phyloP scores from a whole-genome alignment of 2,329 filamentous ascomycete genomes.

The Graphilbum fragrans region DNA sequence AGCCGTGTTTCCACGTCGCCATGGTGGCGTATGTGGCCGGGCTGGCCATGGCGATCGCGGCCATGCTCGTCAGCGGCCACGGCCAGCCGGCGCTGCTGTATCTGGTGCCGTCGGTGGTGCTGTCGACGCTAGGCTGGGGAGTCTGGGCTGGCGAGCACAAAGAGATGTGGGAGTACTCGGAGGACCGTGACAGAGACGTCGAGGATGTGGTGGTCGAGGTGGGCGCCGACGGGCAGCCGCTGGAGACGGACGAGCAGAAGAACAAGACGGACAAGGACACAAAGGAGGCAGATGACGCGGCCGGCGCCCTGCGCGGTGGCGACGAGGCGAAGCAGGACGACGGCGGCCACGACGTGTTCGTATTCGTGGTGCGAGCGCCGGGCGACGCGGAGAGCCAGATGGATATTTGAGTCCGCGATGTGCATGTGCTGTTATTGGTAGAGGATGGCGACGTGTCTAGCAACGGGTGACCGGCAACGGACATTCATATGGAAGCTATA shows the following conservation, averaged over 20 bases:
- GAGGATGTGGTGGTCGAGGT: slow-evolving; percentile 43
- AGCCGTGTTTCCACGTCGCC: slow-evolving; percentile 74
- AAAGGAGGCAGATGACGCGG: neutral
- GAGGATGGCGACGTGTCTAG: neutral
- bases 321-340: neutral
- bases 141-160: slow-evolving; percentile 56
- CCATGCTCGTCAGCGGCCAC: slow-evolving; percentile 67
- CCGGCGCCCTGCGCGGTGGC: neutral
- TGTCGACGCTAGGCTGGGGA: slow-evolving; percentile 61
- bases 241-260: slow-evolving; percentile 19
- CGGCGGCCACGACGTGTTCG: slow-evolving; percentile 4
- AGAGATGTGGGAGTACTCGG: slow-evolving; percentile 72
- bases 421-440: neutral
- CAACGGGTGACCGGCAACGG: no score
- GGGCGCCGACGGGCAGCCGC: slow-evolving; percentile 32
- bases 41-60: slow-evolving; percentile 62
- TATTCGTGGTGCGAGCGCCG: slow-evolving; percentile 1
- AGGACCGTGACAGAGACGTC: slow-evolving; percentile 49
- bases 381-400: slow-evolving; percentile 1
- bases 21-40: slow-evolving; percentile 66
- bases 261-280: slow-evolving; percentile 6
- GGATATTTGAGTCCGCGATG: neutral
- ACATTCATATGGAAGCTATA: no score
- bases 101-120: slow-evolving; percentile 75
- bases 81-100: slow-evolving; percentile 88